Percentiles rank a stretch among this genome's conserved stretches.
Conservation (phyloP, 176 grass and related monocot species). For the Carex pumila region DNA sequence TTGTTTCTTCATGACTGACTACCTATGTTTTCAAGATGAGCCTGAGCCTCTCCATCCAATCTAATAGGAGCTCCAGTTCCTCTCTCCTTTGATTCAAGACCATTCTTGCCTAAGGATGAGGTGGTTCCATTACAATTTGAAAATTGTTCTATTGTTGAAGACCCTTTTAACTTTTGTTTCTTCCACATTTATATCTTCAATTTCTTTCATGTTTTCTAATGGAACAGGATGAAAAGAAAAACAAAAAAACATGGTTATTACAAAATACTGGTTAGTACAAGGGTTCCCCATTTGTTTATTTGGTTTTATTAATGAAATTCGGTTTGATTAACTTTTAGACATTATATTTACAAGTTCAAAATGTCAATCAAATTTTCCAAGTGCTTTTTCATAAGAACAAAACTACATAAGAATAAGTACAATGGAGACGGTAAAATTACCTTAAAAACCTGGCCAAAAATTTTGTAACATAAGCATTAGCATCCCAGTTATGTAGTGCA, state of each 20-base stretch:
- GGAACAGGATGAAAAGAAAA: slow-evolving; percentile 27
- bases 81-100: slow-evolving; percentile 26
- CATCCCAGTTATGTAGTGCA: no score
- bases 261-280: background rate
- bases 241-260: background rate
- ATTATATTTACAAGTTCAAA: background rate
- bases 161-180: slow-evolving; percentile 38
- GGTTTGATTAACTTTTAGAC: background rate
- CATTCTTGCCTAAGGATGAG: slow-evolving; percentile 36
- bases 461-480: no score
- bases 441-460: no score
- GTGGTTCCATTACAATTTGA: slow-evolving; percentile 25
- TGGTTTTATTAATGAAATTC: background rate
- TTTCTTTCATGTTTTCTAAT: slow-evolving; percentile 40
- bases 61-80: no score
- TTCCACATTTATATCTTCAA: slow-evolving; percentile 38
- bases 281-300: background rate
- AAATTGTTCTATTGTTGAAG: slow-evolving; percentile 32
- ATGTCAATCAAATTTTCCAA: background rate
- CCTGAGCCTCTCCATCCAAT: no score
- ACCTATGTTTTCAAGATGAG: no score
- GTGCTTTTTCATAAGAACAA: no score
- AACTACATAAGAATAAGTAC: no score
- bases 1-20: no score
- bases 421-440: no score